Evolutionary conservation across 805 yeast genomes (phyloP), one percentile per base, ranked within the genome.

Genomic region (Clavispora vitiphila): DNA sequence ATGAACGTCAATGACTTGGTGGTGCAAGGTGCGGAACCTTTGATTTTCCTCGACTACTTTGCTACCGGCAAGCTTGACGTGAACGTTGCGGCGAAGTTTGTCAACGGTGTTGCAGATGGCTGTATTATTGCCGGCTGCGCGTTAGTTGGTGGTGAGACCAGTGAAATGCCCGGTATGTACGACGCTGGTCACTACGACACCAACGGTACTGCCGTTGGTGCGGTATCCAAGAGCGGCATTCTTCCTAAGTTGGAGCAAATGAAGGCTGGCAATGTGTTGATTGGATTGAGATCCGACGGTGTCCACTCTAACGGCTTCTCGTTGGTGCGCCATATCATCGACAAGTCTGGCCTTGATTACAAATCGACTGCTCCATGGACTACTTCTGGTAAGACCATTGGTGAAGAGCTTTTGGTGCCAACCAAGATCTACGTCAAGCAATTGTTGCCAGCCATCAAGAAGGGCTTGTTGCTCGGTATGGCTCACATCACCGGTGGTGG

Each of bases 401-500:
- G 98, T 34, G 83, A 87, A 64, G 90, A 86, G 54, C 72, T 90
- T 40, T 72, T 93, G 48, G 77, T 81, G 3, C 99, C 99, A 39
- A 95, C 99, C 3, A 82, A 84, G 62, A 90, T 93, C 49, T 93
- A 93, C 67, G 99, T 95, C 49, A 90, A 87, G 65, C 95, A 90
- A 55, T 66, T 95, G 43, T 73, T 93, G 47, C 84, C 85, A 37
- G 79, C 86, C 2, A 75, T 90, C 48, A 76, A 74, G 54, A 72
- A 83, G 55, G 81, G 74, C 25, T 67, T 85, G 43, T 60, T 91
- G 37, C 72, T 89, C 42, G 99, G 97, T 44, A 75, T 93, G 59
- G 96, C 99, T 2, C 96, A 93, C 58, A 93, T 93, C 57, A 93
- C 99, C 19, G 99, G 99, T 47, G 99, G 99, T 63, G 99, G 99